Base-by-base conservation (phyloP, 352 stramenopile species). In the Peronospora belbahrii region DNA sequence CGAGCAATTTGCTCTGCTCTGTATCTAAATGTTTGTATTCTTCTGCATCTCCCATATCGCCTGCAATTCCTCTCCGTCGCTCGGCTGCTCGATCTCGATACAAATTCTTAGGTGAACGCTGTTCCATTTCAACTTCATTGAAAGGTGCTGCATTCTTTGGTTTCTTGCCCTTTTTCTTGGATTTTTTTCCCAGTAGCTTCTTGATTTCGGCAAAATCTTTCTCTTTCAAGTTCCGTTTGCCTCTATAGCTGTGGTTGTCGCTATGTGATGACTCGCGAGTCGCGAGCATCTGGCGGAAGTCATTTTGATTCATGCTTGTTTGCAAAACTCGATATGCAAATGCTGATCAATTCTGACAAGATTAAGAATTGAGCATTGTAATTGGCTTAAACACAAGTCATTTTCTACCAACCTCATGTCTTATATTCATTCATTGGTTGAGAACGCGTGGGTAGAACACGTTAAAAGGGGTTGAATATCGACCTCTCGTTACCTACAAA, bases 1-100 rank as follows among this genome's bases (percentile, higher is more conserved):
- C 79, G 3, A 93, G 52, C 35, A 87, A 88, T 59, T 93, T 93
- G 51, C 52, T 94, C 52, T 88, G 79, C 35, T 93, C 70, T n/a
- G 55, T 53, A 36, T 87, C 62, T 5, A 85, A 51, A 34, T 81
- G 68, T 52, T 66, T 61, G 32, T 59, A 77, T 28, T 81, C 59
- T n/a, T 74, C 60, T 0, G 60, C 60, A 11, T 85, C 67, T 4
- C 74, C 43, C 65, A 82, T 74, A 32, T 77, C 69, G 0, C 55
- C 55, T 2, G 35, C 48, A 0, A 33, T 32, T 0, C 74, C 70
- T 25, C 52, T 52, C 6, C 79, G 68, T 8, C 76, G 65, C 56
- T 90, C 79, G 1, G 75, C 75, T 4, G 79, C 79, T 24, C 79
- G 79, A 30, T 88, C 79, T 34, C 79, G 62, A 32, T 88, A 90